Base-by-base conservation (phyloP, 768 basidiomycete genomes). In the Imleria badia region DNA sequence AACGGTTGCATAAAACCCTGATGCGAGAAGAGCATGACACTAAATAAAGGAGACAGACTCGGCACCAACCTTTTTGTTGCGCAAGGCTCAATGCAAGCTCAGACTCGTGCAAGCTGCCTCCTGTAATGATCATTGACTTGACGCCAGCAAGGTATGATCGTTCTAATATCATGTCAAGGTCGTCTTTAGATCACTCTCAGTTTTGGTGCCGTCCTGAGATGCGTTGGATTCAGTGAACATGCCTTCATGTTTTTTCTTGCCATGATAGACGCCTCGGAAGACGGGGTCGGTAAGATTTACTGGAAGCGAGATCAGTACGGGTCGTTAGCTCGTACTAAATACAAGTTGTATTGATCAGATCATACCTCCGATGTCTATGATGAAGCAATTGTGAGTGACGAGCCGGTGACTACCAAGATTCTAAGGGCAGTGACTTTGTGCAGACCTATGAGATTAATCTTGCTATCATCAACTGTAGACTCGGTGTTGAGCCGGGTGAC, bases 111-210 rank as follows among this genome's bases (percentile, higher is more conserved):
- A 92, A 71, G 47, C 83, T 86, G 2, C 84, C 84, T 0, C 91
- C 90, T 2, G 91, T 92, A 44, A 94, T 80, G 63, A 93, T 81
- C 76, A 89, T 85, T 19, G 79, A 80, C 57, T 78, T 77, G 15
- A 92, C 82, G 1, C 87, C 87, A 4, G 85, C 84, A 8, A 67
- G 67, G 34, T 71, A 71, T 0, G 86, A 78, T 50, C 91, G 78
- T 17, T 72, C 68, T 12, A 91, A 62, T 58, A 94, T 74, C 15
- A 73, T 72, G 15, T 76, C 72, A 8, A 92, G 71, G 64, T 93
- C 90, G 62, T 89, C 87, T 84, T 64, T 17, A 14, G 23, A 50
- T 12, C 13, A 45, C 8, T 26, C 7, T 51, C 38, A 14, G 13
- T 29, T 38, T 47, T 12, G 29, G 22, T 22, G 11, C 22, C 40